Percentiles rank a stretch among this genome's conserved stretches.
phyloP scores from a whole-genome alignment of 306 rosid species.

The Inga laurina region DNA sequence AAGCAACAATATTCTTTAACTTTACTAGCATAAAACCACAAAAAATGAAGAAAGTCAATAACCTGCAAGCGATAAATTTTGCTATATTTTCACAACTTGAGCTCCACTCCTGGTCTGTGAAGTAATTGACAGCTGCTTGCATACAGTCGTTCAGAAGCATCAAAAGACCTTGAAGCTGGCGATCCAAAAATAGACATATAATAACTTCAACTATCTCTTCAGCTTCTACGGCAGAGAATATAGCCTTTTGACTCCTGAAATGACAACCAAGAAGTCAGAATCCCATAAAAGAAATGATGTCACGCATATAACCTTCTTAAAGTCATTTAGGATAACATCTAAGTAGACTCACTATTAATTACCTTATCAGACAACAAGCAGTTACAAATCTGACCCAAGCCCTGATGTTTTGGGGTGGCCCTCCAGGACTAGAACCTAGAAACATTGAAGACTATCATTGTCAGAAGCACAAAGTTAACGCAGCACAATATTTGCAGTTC shows the following conservation, averaged over 20 bases:
- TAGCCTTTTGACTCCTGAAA: conserved; percentile 59
- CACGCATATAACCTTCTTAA: neutral
- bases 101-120: conserved; percentile 74
- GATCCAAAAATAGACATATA: conserved; percentile 73
- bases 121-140: conserved; percentile 67
- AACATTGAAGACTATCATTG: conserved; percentile 10
- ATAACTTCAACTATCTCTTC: conserved; percentile 74
- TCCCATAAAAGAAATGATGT: conserved; percentile 8
- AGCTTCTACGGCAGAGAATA: conserved; percentile 71
- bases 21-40: conserved; percentile 19
- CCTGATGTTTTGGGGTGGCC: conserved; percentile 80
- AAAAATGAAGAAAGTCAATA: conserved; percentile 17
- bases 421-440: conserved; percentile 62
- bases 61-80: conserved; percentile 86
- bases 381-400: conserved; percentile 71
- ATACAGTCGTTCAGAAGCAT: conserved; percentile 66
- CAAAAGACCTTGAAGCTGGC: conserved; percentile 71
- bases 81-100: conserved; percentile 76
- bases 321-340: conserved; percentile 6
- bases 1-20: neutral
- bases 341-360: conserved; percentile 23
- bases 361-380: conserved; percentile 70
- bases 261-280: conserved; percentile 26
- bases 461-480: conserved; percentile 26
- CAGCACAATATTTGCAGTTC: conserved; percentile 8